Percentiles rank a stretch among this genome's conserved stretches.
phyloP scores from a whole-genome alignment of 1,284 basidiomycete genomes.

The Melanopsichium pennsylvanicum region DNA sequence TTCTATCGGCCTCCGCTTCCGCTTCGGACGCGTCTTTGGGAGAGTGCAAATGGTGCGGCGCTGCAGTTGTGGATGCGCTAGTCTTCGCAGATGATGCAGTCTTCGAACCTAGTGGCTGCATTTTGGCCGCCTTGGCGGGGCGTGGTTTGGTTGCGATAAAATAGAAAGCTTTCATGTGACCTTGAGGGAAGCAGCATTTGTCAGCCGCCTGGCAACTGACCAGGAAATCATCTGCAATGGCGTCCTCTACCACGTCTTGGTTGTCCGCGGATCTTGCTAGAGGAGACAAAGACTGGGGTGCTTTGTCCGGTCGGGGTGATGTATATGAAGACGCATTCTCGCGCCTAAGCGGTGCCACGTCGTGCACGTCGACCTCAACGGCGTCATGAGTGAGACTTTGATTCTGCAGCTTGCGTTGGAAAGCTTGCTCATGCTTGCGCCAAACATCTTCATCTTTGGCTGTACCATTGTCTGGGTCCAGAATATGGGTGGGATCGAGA shows the following conservation, averaged over 20 bases:
- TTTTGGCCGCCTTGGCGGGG: background rate
- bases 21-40: background rate
- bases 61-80: background rate
- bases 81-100: background rate
- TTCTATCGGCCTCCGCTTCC: conserved; percentile 7
- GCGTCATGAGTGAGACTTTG: conserved; percentile 11
- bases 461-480: conserved; percentile 12
- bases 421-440: conserved; percentile 44
- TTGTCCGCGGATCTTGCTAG: background rate
- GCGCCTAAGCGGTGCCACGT: background rate
- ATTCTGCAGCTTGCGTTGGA: conserved; percentile 35
- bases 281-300: background rate
- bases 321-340: conserved; percentile 3
- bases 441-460: conserved; percentile 42
- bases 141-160: background rate
- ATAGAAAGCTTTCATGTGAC: conserved; percentile 7
- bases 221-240: conserved; percentile 13
- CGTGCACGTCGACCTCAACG: conserved; percentile 7
- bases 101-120: background rate
- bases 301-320: background rate
- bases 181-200: conserved; percentile 5
- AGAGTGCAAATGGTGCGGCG: background rate
- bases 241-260: background rate
- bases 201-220: background rate
- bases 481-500: background rate